A percentile compares a stretch with the other conserved stretches of the same genome.
phyloP scores from a whole-genome alignment of 805 yeast species.

The Candida krabiensis region DNA sequence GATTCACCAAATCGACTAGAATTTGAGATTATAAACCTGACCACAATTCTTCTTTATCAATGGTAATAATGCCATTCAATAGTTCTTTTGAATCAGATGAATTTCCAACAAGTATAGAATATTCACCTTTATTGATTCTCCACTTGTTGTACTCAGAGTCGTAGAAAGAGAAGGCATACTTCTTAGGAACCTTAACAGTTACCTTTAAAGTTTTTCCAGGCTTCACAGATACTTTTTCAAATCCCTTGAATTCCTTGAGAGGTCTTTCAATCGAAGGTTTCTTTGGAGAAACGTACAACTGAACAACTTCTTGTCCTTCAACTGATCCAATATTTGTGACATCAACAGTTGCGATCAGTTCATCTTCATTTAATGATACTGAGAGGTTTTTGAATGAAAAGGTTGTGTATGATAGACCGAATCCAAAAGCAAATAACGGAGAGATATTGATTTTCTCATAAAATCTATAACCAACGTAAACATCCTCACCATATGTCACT shows the following conservation, averaged over 20 bases:
- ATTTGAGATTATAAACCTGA: neutral
- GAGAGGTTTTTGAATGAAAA: slow-evolving; percentile 32
- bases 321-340: slow-evolving; percentile 46
- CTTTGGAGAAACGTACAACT: slow-evolving; percentile 42
- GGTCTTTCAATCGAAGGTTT: slow-evolving; percentile 45
- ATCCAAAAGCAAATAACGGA: slow-evolving; percentile 44
- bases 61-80: neutral
- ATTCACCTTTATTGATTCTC: neutral
- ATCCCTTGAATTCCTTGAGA: slow-evolving; percentile 56
- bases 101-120: neutral
- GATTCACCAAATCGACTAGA: neutral
- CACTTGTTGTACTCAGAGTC: neutral
- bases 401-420: slow-evolving; percentile 42
- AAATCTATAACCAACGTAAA: slow-evolving; percentile 43
- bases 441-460: slow-evolving; percentile 38
- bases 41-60: neutral
- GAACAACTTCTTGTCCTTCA: slow-evolving; percentile 53
- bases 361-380: slow-evolving; percentile 23
- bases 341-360: slow-evolving; percentile 30
- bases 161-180: slow-evolving; percentile 41
- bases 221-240: slow-evolving; percentile 39
- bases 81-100: neutral
- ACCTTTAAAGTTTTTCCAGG: slow-evolving; percentile 33
- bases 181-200: slow-evolving; percentile 79
- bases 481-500: slow-evolving; percentile 44